These are phyloP conservation scores for Gaertneriomyces sp. DNA, from an alignment of 192 early-diverging fungal genomes.

Conservation along the genomic window DNA sequence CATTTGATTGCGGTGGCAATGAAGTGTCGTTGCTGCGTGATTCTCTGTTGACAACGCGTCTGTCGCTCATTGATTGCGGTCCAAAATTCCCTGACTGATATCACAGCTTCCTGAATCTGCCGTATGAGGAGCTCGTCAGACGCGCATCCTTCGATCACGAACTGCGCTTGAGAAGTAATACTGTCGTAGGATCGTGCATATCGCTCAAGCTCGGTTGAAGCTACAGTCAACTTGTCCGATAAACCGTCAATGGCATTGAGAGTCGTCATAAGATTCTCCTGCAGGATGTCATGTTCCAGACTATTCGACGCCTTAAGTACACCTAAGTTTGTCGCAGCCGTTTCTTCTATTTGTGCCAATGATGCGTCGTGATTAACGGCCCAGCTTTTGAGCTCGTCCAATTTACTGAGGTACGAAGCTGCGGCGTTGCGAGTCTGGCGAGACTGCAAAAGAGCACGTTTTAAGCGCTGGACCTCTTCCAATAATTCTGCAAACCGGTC, in stretches of 20 bases:
- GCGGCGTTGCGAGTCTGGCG: constrained; percentile 11
- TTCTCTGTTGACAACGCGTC: not conserved
- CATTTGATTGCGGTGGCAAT: constrained; percentile 11
- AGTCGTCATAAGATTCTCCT: no score
- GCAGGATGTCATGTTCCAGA: no score
- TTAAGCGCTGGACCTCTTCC: constrained; percentile 14
- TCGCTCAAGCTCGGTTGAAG: constrained; percentile 5
- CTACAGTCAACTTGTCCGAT: no score
- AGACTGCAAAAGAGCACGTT: not conserved
- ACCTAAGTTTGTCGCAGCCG: no score
- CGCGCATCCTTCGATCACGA: constrained; percentile 9
- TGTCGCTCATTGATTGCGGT: constrained; percentile 1
- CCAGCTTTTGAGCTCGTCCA: constrained; percentile 14
- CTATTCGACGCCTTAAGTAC: no score
- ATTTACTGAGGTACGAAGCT: constrained; percentile 6
- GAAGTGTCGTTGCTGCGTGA: constrained; percentile 10
- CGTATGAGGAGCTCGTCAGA: not conserved
- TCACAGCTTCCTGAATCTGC: constrained; percentile 3
- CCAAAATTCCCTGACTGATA: constrained; percentile 9
- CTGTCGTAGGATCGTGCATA: constrained; percentile 19
- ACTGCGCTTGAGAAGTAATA: not conserved
- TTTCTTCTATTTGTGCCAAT: no score
- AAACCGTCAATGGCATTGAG: no score
- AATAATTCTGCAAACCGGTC: constrained; percentile 10
- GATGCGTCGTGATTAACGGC: not conserved